Conservation (phyloP, 805 yeast genomes). For the Blastobotrys mokoenaii region DNA sequence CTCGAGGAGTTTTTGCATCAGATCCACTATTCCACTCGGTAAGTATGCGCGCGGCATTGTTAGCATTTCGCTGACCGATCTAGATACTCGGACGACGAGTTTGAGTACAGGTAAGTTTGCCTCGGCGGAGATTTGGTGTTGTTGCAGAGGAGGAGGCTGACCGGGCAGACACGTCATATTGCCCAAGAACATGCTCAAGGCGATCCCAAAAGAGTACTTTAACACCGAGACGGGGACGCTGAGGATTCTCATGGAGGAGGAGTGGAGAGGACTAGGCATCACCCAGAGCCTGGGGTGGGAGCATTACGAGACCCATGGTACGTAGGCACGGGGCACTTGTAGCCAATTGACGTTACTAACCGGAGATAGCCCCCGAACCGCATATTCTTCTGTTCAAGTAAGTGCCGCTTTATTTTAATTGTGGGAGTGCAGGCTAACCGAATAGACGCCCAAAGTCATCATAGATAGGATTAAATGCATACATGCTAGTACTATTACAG, state of each 20-base stretch:
- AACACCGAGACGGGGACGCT: constrained; percentile 89
- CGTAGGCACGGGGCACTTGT: constrained; percentile 9
- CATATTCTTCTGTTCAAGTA: constrained; percentile 80
- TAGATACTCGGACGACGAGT: constrained; percentile 82
- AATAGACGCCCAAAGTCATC: neutral
- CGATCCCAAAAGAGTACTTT: constrained; percentile 90
- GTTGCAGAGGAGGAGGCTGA: neutral
- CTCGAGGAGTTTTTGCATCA: constrained; percentile 86
- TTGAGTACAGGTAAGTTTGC: constrained; percentile 56
- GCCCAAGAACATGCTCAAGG: constrained; percentile 92
- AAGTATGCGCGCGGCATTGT: constrained; percentile 14
- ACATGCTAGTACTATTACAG: neutral
- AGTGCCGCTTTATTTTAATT: too few relatives aligned
- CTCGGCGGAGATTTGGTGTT: neutral
- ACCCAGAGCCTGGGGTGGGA: constrained; percentile 98
- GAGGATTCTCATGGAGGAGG: constrained; percentile 85
- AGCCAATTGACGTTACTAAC: neutral
- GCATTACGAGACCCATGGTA: constrained; percentile 85
- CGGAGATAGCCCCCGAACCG: constrained; percentile 76
- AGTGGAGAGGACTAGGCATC: constrained; percentile 97
- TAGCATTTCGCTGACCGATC: neutral
- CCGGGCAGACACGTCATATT: constrained; percentile 78
- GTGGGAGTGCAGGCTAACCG: too few relatives aligned
- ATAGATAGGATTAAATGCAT: neutral
- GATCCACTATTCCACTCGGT: constrained; percentile 85